A percentile compares a stretch with the other conserved stretches of the same genome.
Evolutionary conservation across 2,329 filamentous ascomycete genomes (phyloP).

Genomic region (Trichoderma atroviride): DNA sequence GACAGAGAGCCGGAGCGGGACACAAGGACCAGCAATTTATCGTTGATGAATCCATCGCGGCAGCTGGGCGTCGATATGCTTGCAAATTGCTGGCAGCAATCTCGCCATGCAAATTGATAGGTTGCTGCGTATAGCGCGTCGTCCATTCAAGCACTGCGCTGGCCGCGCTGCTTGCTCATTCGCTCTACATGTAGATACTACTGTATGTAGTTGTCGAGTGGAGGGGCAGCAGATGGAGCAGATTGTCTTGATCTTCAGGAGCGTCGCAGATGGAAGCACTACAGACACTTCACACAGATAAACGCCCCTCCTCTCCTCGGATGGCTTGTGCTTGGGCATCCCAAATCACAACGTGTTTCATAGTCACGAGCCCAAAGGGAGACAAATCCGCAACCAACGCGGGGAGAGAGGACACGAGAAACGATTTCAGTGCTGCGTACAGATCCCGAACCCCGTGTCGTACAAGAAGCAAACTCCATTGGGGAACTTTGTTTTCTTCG

Average conservation of each 20-base stretch:
- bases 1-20: constrained; percentile 22
- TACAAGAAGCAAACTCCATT: background rate
- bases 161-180: background rate
- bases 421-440: background rate
- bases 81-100: background rate
- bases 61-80: background rate
- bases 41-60: background rate
- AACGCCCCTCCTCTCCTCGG: background rate
- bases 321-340: background rate
- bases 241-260: constrained; percentile 4
- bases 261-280: constrained; percentile 8
- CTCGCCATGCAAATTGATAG: background rate
- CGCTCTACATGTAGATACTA: background rate
- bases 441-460: background rate
- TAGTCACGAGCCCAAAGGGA: background rate
- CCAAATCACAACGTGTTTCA: constrained; percentile 11
- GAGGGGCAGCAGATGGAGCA: background rate
- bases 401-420: background rate
- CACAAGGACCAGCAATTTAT: constrained; percentile 15
- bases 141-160: background rate
- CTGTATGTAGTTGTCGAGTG: too few relatives aligned
- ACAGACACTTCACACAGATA: background rate
- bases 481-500: background rate
- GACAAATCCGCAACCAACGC: constrained; percentile 4
- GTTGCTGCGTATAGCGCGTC: background rate